These are phyloP conservation scores for Viola pubescens DNA, from an alignment of 441 rosid species.

Conservation along the genomic window DNA sequence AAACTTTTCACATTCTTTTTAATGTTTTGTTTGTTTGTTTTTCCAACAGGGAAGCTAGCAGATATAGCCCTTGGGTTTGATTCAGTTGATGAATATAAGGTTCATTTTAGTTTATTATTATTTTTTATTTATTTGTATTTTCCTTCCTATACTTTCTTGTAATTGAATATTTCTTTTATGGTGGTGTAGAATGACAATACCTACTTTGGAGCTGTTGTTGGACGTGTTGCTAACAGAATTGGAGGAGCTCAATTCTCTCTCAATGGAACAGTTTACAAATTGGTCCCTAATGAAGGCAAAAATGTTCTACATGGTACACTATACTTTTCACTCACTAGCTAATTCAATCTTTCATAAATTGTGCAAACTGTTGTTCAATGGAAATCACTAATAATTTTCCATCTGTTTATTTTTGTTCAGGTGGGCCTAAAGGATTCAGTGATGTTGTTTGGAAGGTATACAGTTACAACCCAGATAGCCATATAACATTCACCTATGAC, in stretches of 20 bases:
- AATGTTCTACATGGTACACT: conserved; percentile 67
- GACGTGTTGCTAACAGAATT: conserved; percentile 75
- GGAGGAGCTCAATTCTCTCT: conserved; percentile 51
- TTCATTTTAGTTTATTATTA: not conserved
- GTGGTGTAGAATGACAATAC: conserved; percentile 41
- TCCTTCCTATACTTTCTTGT: not conserved
- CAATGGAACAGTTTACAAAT: conserved; percentile 44
- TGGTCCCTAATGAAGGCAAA: conserved; percentile 55
- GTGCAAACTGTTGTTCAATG: not conserved
- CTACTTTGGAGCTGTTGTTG: conserved; percentile 63
- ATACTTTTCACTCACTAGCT: not conserved
- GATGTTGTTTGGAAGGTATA: conserved; percentile 56
- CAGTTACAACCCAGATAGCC: conserved; percentile 28
- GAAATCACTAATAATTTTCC: not conserved
- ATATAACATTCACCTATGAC: conserved; percentile 48
- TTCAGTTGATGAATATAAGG: conserved; percentile 12
- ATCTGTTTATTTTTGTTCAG: conserved; percentile 18
- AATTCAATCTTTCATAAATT: not conserved
- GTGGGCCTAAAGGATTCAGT: conserved; percentile 55
- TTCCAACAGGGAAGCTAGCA: conserved; percentile 8
- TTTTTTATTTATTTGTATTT: not conserved
- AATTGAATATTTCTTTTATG: not conserved
- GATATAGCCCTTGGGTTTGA: conserved; percentile 18
- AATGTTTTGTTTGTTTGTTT: not conserved
- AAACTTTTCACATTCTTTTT: not conserved